A percentile compares a stretch with the other conserved stretches of the same genome.
Conservation (phyloP, 805 yeast species). For the Candida orba region DNA sequence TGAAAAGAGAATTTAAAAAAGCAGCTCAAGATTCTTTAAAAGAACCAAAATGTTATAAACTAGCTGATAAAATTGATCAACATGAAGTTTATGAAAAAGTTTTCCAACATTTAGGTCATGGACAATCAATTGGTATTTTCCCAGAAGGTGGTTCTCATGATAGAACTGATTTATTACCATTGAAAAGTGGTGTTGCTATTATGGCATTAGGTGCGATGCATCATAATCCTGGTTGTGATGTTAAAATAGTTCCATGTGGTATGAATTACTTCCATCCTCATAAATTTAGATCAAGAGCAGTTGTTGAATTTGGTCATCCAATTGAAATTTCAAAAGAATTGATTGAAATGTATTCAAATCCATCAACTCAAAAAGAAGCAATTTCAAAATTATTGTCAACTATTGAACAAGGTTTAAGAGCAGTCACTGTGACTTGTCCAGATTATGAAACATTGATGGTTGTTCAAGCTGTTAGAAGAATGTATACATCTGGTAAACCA, state of each 20-base stretch:
- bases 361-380: conserved; percentile 59
- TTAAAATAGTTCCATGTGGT: conserved; percentile 92
- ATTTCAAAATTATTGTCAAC: conserved; percentile 66
- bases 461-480: conserved; percentile 87
- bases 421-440: conserved; percentile 89
- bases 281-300: conserved; percentile 91
- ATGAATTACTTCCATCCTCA: conserved; percentile 96
- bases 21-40: conserved; percentile 36
- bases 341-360: conserved; percentile 55
- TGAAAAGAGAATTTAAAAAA: conserved; percentile 66
- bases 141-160: conserved; percentile 99
- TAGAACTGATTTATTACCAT: conserved; percentile 81
- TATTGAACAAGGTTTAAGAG: conserved; percentile 68
- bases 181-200: conserved; percentile 95
- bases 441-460: conserved; percentile 94
- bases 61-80: conserved; percentile 84
- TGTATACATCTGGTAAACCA: conserved; percentile 70
- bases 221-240: conserved; percentile 64
- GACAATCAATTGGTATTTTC: conserved; percentile 84
- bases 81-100: conserved; percentile 76
- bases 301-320: conserved; percentile 89
- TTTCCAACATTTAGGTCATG: conserved; percentile 72
- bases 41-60: conserved; percentile 52
- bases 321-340: conserved; percentile 56
- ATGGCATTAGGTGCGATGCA: conserved; percentile 96